These are phyloP conservation scores for Rosa multiflora DNA, from an alignment of 306 rosid species.

Conservation along the genomic window DNA sequence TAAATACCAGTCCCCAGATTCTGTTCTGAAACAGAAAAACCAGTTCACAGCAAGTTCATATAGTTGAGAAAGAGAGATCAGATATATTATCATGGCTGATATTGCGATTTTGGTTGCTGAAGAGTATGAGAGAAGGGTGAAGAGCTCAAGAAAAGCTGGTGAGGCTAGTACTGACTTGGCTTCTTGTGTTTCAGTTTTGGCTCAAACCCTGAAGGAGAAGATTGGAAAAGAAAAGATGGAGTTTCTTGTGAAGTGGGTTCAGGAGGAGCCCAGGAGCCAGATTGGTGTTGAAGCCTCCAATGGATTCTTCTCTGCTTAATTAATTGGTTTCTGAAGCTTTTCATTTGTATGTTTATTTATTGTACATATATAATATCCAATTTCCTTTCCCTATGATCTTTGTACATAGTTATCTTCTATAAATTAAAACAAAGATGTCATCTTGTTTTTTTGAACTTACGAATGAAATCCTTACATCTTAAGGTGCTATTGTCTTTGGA, in stretches of 20 bases:
- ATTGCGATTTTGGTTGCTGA: slow-evolving; percentile 86
- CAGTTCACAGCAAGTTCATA: background rate
- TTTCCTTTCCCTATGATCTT: background rate
- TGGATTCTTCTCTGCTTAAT: slow-evolving; percentile 85
- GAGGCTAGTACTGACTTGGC: slow-evolving; percentile 9
- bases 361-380: background rate
- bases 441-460: background rate
- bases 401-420: background rate
- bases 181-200: slow-evolving; percentile 39
- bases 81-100: slow-evolving; percentile 52
- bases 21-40: background rate
- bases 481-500: no score
- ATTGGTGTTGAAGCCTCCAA: slow-evolving; percentile 61
- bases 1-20: background rate
- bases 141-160: slow-evolving; percentile 23
- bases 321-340: background rate
- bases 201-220: slow-evolving; percentile 34
- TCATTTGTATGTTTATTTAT: background rate
- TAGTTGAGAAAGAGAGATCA: background rate
- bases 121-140: slow-evolving; percentile 76
- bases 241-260: slow-evolving; percentile 27
- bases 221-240: slow-evolving; percentile 17
- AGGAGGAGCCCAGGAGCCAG: slow-evolving; percentile 66
- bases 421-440: background rate
- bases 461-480: no score